Evolutionary conservation across 441 rosid genomes (phyloP).

Genomic region (Oxalis stricta): DNA sequence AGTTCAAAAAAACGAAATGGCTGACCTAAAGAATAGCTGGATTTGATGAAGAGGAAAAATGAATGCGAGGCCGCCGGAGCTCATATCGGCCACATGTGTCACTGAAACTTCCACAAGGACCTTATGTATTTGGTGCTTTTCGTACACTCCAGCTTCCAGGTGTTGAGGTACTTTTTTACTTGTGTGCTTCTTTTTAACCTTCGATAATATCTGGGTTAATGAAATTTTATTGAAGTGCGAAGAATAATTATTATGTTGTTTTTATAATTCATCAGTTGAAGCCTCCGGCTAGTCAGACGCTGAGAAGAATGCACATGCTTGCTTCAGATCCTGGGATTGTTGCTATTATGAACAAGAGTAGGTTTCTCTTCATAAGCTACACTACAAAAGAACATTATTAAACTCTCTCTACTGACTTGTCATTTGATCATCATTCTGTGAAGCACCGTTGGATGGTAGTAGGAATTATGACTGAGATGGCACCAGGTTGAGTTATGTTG

Average conservation of each 20-base stretch:
- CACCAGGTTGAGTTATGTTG: conserved; percentile 97
- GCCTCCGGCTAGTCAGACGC: conserved; percentile 78
- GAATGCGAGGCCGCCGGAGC: conserved; percentile 44
- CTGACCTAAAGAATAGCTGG: conserved; percentile 70
- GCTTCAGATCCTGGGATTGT: conserved; percentile 92
- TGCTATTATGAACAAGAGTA: conserved; percentile 81
- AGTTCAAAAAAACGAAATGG: conserved; percentile 34
- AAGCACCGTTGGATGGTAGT: conserved; percentile 88
- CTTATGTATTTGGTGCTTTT: conserved; percentile 66
- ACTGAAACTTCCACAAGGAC: conserved; percentile 64
- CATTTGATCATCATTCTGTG: conserved; percentile 10
- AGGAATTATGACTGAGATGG: conserved; percentile 90
- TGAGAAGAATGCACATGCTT: conserved; percentile 91
- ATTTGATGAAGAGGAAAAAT: conserved; percentile 80
- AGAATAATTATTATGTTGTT: not conserved
- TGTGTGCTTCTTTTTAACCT: not conserved
- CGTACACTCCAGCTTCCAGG: conserved; percentile 73
- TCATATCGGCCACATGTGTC: conserved; percentile 14
- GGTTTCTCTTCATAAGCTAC: not conserved
- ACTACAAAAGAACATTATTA: conserved; percentile 2
- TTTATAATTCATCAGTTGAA: conserved; percentile 33
- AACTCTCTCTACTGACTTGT: not conserved
- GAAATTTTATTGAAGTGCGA: not conserved
- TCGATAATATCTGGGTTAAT: not conserved
- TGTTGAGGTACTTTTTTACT: conserved; percentile 33